Evolutionary conservation across 192 early-diverging fungal genomes (phyloP).

Genomic region (Backusella australiensis): DNA sequence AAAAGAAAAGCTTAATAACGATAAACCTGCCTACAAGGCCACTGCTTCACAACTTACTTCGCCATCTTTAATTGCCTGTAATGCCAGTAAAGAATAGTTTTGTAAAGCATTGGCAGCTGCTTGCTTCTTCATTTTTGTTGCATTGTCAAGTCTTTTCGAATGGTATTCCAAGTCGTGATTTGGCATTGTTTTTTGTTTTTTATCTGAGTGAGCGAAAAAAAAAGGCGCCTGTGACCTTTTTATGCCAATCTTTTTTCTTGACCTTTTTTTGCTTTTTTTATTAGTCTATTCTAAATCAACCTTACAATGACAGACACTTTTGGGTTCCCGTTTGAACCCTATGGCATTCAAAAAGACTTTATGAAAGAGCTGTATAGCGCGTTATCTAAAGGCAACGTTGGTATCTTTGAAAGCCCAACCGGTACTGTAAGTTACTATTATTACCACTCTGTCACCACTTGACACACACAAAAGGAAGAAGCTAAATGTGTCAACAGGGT

Average conservation of each 20-base stretch:
- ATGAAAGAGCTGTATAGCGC: constrained; percentile 74
- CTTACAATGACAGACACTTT: constrained; percentile 3
- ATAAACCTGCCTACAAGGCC: neutral
- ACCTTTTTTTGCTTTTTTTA: neutral
- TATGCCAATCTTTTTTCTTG: neutral
- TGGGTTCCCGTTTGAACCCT: constrained; percentile 71
- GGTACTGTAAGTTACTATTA: constrained; percentile 62
- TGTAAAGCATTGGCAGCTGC: constrained; percentile 22
- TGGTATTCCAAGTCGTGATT: neutral
- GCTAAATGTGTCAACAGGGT: constrained; percentile 46
- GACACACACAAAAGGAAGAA: neutral
- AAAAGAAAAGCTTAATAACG: neutral
- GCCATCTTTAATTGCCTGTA: constrained; percentile 13
- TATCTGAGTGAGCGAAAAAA: neutral
- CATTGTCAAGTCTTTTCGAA: constrained; percentile 13
- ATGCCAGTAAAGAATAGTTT: constrained; percentile 16
- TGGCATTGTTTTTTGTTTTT: neutral
- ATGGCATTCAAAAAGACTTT: constrained; percentile 73
- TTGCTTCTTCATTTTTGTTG: constrained; percentile 17
- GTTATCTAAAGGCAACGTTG: constrained; percentile 66
- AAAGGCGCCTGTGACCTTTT: neutral
- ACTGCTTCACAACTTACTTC: neutral
- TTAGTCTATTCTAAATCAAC: neutral
- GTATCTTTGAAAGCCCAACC: constrained; percentile 90
- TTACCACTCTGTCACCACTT: neutral